Evolutionary conservation across 2,329 filamentous ascomycete genomes (phyloP), one percentile per base, ranked within the genome.

Genomic region (Boeremia exigua): DNA sequence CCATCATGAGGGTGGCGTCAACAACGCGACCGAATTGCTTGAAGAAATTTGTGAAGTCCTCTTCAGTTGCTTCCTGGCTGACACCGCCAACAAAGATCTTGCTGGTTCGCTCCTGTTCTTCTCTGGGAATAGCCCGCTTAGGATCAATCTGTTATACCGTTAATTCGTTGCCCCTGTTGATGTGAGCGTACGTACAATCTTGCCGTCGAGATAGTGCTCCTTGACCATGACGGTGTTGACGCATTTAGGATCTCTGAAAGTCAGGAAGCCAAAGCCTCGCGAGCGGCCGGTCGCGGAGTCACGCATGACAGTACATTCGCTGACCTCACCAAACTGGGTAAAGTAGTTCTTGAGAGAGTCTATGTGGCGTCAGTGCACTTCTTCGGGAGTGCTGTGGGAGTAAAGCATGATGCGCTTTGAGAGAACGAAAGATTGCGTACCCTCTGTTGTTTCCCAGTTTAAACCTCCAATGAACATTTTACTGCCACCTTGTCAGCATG

Each of bases 171-270:
- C 64, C 54, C 47, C 63, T 56, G 56, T 48, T 54, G 34, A 33
- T n/a, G 2, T 2, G 6, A 37, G 25, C n/a, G 2, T 80, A 65
- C 91, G 81, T 84, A 98, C 95, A 76, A 99, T 97, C 78, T 99
- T 99, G 59, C 95, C 95, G 74, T 99, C 95, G 19, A 99, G 84
- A 68, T 94, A 96, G 76, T 99, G 95, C 75, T 99, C 95, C 79
- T 99, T 99, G 60, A 99, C 95, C 95, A 99, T 99, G 62, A 99
- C 95, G 65, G 92, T 96, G 75, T 99, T 99, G 64, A 99, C 95
- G 4, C 92, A 96, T 80, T 96, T 96, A 43, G 95, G 90, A 72
- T 99, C 95, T 74, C 91, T 96, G 82, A 99, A 99, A 0, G 95
- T 99, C 59, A 99, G 82, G 79, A 99, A 99, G 28, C 95, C 95